These are phyloP conservation scores for Lactarius pseudohatsudake DNA, from an alignment of 768 basidiomycete genomes.

Conservation along the genomic window DNA sequence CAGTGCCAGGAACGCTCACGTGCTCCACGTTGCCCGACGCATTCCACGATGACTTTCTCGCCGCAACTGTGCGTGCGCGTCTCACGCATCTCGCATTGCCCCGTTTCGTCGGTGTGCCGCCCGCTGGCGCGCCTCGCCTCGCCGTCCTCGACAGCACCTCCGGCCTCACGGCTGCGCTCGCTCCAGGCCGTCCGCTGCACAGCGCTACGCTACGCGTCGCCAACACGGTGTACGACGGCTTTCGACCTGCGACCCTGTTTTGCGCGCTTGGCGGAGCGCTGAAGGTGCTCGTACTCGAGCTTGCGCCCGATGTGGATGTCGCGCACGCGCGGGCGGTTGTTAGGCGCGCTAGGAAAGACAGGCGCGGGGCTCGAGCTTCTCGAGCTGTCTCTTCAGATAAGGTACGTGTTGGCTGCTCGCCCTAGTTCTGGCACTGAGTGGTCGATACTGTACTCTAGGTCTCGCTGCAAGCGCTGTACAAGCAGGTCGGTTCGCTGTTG, in stretches of 20 bases:
- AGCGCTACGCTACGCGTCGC: no score
- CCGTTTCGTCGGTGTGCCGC: slow-evolving; percentile 13
- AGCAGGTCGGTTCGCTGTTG: no score
- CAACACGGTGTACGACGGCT: no score
- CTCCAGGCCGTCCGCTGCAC: no score
- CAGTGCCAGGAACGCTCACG: slow-evolving; percentile 31
- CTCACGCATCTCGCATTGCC: slow-evolving; percentile 26
- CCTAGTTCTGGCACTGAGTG: no score
- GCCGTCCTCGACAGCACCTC: slow-evolving; percentile 27
- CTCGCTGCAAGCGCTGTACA: no score
- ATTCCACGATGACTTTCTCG: slow-evolving; percentile 33
- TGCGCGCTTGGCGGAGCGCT: no score
- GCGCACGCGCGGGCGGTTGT: slow-evolving; percentile 36
- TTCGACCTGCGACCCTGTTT: slow-evolving; percentile 35
- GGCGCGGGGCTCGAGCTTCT: slow-evolving; percentile 33
- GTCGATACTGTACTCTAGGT: no score
- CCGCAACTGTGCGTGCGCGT: slow-evolving; percentile 29
- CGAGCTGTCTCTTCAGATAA: no score
- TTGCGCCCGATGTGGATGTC: slow-evolving; percentile 33
- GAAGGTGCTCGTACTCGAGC: slow-evolving; percentile 22
- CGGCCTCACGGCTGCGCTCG: no score
- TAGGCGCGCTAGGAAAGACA: slow-evolving; percentile 36
- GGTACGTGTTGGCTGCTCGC: no score
- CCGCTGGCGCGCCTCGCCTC: slow-evolving; percentile 23
- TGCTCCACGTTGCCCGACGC: slow-evolving; percentile 24